These are phyloP conservation scores for Phaffia australis DNA, from an alignment of 768 basidiomycete genomes.

Conservation along the genomic window DNA sequence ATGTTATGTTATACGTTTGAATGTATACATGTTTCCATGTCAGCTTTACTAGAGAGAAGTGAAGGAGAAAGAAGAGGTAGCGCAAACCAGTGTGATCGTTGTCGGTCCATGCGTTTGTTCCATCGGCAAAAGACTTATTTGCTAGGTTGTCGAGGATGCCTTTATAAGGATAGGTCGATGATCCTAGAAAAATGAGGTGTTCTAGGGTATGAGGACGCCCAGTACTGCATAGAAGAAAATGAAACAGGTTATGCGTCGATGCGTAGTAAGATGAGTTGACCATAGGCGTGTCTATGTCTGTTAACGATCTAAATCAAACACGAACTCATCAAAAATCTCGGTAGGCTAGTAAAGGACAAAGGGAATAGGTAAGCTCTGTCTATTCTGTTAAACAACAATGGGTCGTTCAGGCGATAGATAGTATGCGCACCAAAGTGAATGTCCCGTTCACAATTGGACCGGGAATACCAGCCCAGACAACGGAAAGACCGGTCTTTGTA, in stretches of 20 bases:
- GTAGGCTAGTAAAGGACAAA: constrained; percentile 8
- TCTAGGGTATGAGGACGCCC: too few species aligned
- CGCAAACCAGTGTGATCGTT: constrained; percentile 37
- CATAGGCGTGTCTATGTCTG: constrained; percentile 54
- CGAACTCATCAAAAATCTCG: not conserved
- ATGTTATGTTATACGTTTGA: not conserved
- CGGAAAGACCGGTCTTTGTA: constrained; percentile 69
- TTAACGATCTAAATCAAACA: constrained; percentile 42
- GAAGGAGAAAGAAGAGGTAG: not conserved
- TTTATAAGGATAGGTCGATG: constrained; percentile 89
- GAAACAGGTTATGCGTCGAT: constrained; percentile 9
- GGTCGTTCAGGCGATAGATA: constrained; percentile 11
- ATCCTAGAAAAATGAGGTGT: constrained; percentile 84
- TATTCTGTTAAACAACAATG: constrained; percentile 20
- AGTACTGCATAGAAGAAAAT: constrained; percentile 10
- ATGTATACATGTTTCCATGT: not conserved
- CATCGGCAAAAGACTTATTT: constrained; percentile 67
- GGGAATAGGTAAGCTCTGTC: constrained; percentile 27
- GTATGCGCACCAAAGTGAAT: constrained; percentile 18
- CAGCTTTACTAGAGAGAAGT: not conserved
- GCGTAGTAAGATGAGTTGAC: not conserved
- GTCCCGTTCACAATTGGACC: constrained; percentile 43
- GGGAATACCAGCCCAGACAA: constrained; percentile 84
- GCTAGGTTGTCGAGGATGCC: constrained; percentile 90
- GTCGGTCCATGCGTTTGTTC: constrained; percentile 88